Conservation (phyloP, 1,284 basidiomycete genomes). For the Rhodotorula sp. region DNA sequence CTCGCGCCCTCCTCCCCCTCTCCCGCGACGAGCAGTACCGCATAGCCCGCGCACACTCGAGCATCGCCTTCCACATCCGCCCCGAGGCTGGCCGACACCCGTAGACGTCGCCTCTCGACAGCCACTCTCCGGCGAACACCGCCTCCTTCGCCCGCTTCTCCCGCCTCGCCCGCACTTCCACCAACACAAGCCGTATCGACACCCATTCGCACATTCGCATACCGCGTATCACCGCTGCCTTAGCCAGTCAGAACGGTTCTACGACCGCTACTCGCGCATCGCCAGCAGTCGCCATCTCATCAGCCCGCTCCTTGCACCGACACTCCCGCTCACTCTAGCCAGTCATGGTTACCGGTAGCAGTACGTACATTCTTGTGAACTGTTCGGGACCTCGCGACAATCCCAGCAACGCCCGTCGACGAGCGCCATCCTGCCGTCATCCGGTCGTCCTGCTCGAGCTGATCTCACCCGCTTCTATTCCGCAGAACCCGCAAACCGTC, state of each 20-base stretch:
- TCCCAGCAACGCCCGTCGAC: not conserved
- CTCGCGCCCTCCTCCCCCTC: not conserved
- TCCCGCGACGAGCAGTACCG: not conserved
- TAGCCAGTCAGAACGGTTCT: no score
- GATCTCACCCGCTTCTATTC: not conserved
- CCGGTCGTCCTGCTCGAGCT: not conserved
- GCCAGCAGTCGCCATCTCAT: no score
- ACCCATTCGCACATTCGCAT: rapidly evolving
- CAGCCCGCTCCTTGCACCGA: no score
- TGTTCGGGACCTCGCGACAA: not conserved
- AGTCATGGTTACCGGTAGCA: no score
- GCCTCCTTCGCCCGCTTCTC: not conserved
- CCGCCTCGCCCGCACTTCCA: not conserved
- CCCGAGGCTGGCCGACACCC: conserved; percentile 2
- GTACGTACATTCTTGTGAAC: not conserved
- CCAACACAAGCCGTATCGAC: no score
- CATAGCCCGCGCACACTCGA: no score
- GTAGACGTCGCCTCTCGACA: not conserved
- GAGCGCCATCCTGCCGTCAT: no score
- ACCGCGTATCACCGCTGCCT: not conserved
- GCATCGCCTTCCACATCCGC: not conserved
- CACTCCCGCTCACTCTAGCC: no score
- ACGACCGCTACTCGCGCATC: no score
- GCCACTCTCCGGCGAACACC: not conserved
- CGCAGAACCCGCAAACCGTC: conserved; percentile 6